phyloP scores from a whole-genome alignment of 2,329 filamentous ascomycete genomes.

The Xylaria sp. region DNA sequence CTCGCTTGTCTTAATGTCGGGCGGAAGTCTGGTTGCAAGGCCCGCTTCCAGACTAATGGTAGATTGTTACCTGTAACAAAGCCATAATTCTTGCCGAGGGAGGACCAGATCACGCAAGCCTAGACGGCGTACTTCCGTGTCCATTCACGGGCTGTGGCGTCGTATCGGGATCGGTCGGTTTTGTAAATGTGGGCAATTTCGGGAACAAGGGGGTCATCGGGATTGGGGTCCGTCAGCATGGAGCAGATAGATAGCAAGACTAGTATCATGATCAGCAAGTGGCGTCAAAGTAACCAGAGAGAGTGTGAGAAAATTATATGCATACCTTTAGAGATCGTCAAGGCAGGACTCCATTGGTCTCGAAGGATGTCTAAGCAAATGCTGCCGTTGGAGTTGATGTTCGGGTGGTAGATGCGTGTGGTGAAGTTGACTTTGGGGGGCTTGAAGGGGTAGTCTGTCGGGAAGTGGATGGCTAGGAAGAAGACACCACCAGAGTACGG shows the following conservation, averaged over 20 bases:
- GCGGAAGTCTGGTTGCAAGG: background rate
- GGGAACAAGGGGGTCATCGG: slow-evolving; percentile 96
- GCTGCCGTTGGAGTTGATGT: slow-evolving; percentile 99
- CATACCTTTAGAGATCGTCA: slow-evolving; percentile 98
- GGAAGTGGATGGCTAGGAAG: slow-evolving; percentile 99
- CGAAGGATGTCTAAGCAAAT: slow-evolving; percentile 98
- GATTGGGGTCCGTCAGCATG: slow-evolving; percentile 99
- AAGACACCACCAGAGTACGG: slow-evolving; percentile 99
- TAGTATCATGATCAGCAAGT: slow-evolving; percentile 52
- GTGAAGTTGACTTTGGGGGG: slow-evolving; percentile 99
- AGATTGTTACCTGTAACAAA: background rate
- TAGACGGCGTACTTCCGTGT: slow-evolving; percentile 99
- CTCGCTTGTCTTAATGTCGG: background rate
- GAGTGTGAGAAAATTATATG: background rate
- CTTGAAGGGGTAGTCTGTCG: slow-evolving; percentile 99
- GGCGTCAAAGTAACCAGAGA: background rate
- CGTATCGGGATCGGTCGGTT: slow-evolving; percentile 95
- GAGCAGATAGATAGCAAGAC: slow-evolving; percentile 99
- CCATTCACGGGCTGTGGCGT: slow-evolving; percentile 97
- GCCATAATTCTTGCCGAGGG: background rate
- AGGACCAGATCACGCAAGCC: slow-evolving; percentile 28
- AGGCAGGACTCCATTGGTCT: slow-evolving; percentile 98
- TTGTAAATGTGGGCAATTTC: slow-evolving; percentile 99
- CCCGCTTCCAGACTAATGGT: background rate
- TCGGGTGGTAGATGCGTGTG: slow-evolving; percentile 99